phyloP scores from a whole-genome alignment of 225 moss, liverwort and hornwort species.

The Marchantia paleacea region DNA sequence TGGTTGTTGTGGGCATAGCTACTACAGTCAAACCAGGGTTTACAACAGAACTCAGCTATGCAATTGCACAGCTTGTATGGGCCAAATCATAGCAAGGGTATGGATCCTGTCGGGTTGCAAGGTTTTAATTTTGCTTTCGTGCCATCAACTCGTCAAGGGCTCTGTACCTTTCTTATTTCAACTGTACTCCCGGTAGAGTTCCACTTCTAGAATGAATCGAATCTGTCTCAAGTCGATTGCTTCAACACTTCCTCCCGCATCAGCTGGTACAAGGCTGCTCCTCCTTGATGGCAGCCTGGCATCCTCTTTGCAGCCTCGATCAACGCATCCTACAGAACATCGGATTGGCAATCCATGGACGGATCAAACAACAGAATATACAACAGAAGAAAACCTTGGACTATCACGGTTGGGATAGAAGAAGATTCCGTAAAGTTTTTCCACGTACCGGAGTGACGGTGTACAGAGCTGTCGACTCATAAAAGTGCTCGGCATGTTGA shows the following conservation, averaged over 20 bases:
- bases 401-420: neutral
- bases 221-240: neutral
- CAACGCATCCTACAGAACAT: slow-evolving; percentile 47
- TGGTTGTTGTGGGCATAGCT: too few relatives aligned
- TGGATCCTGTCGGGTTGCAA: too few relatives aligned
- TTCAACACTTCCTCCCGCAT: slow-evolving; percentile 25
- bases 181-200: too few relatives aligned
- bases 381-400: neutral
- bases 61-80: too few relatives aligned
- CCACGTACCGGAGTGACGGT: slow-evolving; percentile 52
- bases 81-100: too few relatives aligned
- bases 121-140: too few relatives aligned
- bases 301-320: slow-evolving; percentile 55
- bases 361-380: neutral
- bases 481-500: slow-evolving; percentile 60
- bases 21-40: too few relatives aligned
- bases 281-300: slow-evolving; percentile 98
- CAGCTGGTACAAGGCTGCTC: slow-evolving; percentile 68
- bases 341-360: neutral
- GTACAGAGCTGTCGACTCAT: slow-evolving; percentile 70
- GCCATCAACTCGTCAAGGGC: too few relatives aligned
- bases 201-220: too few relatives aligned
- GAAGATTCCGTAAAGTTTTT: neutral
- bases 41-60: too few relatives aligned
- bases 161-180: too few relatives aligned